Evolutionary conservation across 306 rosid genomes (phyloP), one percentile per base, ranked within the genome.

Genomic region (Quercus rubra): DNA sequence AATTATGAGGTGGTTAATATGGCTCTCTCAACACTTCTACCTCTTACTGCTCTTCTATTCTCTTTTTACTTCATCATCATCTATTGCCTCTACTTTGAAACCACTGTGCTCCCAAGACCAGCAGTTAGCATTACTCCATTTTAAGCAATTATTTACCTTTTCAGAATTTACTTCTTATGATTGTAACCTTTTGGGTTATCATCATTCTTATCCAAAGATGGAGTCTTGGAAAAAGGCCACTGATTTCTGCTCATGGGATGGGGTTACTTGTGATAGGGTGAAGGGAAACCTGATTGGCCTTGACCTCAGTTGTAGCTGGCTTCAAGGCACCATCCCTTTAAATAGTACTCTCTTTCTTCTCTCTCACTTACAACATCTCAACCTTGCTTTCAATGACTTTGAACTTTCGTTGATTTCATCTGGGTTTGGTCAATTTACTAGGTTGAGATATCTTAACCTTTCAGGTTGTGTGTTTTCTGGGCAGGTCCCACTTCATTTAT

Each of bases 161-260:
- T 9, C 52, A 46, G 14, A 46, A 46, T 46, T 2, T 11, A 15
- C 52, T 46, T 46, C 52, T 46, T 46, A 2, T 12, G 15, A 46
- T 3, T 46, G 52, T 46, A 3, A 46, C 14, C 15, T 9, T 46
- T 46, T 46, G 13, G 54, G 54, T 38, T 38, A 38, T 46, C 54
- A 46, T 4, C 17, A 46, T 46, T 46, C 54, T 46, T 46, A 46
- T 46, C 54, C 54, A 46, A 46, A 27, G 10, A 8, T 62, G 21
- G 18, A 1, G 3, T 8, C 19, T 20, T 77, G 80, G 74, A 64
- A 66, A 1, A n/a, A 77, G 51, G 19, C 23, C 28, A 67, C 1
- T 0, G 74, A 79, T 74, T 79, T 61, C 43, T 79, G 76, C 38
- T 72, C 41, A 5, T 64, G 83, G 83, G 57, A 63, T 17, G 83